phyloP scores from a whole-genome alignment of 192 early-diverging fungal species.

The Gamsiella multidivaricata region DNA sequence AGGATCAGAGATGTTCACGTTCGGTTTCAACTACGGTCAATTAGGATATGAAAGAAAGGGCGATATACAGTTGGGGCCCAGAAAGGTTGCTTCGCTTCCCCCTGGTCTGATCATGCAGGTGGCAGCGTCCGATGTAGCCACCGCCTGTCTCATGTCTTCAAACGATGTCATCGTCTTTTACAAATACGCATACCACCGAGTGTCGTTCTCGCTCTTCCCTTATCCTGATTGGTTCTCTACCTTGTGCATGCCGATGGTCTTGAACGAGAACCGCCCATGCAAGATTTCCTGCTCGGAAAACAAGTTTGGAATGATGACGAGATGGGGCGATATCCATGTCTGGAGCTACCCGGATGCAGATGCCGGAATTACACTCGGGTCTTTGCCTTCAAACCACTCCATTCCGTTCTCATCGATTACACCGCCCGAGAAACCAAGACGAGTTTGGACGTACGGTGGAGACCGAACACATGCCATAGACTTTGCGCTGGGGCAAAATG shows the following conservation, averaged over 20 bases:
- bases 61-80: slow-evolving; percentile 62
- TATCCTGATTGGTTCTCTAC: slow-evolving; percentile 27
- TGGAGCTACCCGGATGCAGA: slow-evolving; percentile 51
- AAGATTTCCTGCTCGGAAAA: slow-evolving; percentile 47
- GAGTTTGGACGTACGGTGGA: slow-evolving; percentile 68
- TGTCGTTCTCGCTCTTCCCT: slow-evolving; percentile 43
- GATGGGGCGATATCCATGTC: slow-evolving; percentile 38
- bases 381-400: slow-evolving; percentile 33
- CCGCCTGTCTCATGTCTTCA: slow-evolving; percentile 65
- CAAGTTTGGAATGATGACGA: slow-evolving; percentile 43
- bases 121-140: slow-evolving; percentile 73
- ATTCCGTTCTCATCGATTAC: slow-evolving; percentile 14
- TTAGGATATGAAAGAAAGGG: slow-evolving; percentile 65
- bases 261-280: slow-evolving; percentile 20
- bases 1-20: slow-evolving; percentile 67
- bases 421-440: slow-evolving; percentile 47
- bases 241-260: not conserved
- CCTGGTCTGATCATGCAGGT: slow-evolving; percentile 65
- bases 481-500: slow-evolving; percentile 77
- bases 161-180: slow-evolving; percentile 71
- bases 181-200: slow-evolving; percentile 61
- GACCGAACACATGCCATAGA: slow-evolving; percentile 62
- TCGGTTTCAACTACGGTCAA: slow-evolving; percentile 80
- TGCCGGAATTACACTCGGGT: slow-evolving; percentile 34
- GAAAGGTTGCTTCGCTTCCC: slow-evolving; percentile 71